These are phyloP conservation scores for Hygrocybe punicea DNA, from an alignment of 768 basidiomycete species.

Conservation along the genomic window DNA sequence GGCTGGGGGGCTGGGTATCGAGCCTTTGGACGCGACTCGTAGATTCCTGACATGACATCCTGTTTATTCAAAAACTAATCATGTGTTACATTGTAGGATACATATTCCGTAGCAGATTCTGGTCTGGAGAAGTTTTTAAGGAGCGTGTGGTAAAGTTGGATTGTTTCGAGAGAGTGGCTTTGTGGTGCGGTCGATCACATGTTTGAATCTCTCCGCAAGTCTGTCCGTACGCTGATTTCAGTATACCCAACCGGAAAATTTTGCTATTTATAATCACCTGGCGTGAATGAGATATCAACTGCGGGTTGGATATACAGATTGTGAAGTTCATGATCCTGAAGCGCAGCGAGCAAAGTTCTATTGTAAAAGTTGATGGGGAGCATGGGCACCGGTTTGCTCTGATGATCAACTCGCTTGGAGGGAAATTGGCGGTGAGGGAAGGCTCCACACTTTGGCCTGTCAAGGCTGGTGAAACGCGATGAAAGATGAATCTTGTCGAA, in stretches of 20 bases:
- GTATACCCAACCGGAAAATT: neutral
- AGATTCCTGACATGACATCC: too few species aligned
- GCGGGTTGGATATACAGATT: conserved; percentile 1
- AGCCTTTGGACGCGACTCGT: too few species aligned
- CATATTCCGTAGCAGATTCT: too few species aligned
- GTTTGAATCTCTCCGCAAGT: neutral
- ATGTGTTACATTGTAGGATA: too few species aligned
- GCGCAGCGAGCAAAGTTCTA: conserved; percentile 2
- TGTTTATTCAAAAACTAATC: too few species aligned
- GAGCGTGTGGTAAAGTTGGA: neutral
- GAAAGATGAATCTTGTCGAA: conserved; percentile 11
- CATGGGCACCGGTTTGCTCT: neutral
- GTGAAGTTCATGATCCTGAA: conserved; percentile 5
- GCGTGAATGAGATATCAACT: neutral
- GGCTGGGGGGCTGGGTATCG: too few species aligned
- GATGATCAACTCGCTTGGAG: neutral
- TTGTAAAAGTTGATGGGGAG: conserved; percentile 12
- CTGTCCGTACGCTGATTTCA: neutral
- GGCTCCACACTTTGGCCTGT: conserved; percentile 1
- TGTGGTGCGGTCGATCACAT: neutral
- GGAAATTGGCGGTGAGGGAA: conserved; percentile 8
- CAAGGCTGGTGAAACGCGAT: conserved; percentile 4
- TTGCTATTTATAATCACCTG: neutral
- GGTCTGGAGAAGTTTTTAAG: too few species aligned
- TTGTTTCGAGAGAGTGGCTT: neutral